Conservation (phyloP, 2,329 filamentous ascomycete genomes). For the Penicillium sp. region DNA sequence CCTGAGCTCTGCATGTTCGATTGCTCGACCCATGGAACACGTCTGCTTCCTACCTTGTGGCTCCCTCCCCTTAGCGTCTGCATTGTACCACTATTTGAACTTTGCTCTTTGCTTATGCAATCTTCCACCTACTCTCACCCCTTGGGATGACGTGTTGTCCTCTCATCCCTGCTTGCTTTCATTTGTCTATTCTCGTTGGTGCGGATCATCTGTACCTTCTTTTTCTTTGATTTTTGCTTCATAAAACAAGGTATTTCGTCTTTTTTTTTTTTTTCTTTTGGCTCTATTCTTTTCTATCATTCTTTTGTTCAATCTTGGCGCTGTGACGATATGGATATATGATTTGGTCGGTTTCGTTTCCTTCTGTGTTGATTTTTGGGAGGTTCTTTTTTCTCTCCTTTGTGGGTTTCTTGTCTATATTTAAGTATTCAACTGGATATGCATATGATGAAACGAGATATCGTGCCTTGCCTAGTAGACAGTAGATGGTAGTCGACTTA, state of each 20-base stretch:
- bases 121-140: background rate
- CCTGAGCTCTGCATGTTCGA: background rate
- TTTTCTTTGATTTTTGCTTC: conserved; percentile 6
- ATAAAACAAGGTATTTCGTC: conserved; percentile 17
- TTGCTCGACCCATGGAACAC: background rate
- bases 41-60: conserved; percentile 5
- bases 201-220: background rate
- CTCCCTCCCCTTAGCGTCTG: conserved; percentile 32
- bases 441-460: background rate
- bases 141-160: background rate
- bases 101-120: conserved; percentile 1
- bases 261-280: conserved; percentile 13
- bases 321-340: conserved; percentile 19
- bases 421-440: conserved; percentile 12
- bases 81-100: conserved; percentile 29
- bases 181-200: conserved; percentile 15
- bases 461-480: background rate
- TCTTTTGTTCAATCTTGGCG: conserved; percentile 9
- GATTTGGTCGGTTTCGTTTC: conserved; percentile 9
- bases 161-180: conserved; percentile 3
- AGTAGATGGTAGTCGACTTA: no score
- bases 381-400: conserved; percentile 14
- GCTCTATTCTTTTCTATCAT: conserved; percentile 4
- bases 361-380: conserved; percentile 3
- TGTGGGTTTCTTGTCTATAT: conserved; percentile 25